Evolutionary conservation across 768 basidiomycete genomes (phyloP).

Genomic region (Podaxis carcinomalis): DNA sequence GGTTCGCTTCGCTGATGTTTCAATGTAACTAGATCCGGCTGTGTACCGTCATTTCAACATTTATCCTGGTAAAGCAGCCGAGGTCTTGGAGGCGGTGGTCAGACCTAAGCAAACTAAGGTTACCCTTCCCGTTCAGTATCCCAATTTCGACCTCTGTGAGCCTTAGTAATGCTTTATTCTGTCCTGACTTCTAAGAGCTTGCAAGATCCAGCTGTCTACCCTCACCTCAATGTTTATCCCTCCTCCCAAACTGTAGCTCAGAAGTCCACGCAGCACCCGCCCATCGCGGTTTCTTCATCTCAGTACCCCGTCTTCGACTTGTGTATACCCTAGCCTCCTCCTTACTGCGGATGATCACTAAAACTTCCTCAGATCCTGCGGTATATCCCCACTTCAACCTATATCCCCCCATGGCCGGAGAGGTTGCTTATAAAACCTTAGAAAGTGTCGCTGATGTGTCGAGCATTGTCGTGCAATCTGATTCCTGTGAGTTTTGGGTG

Average conservation of each 20-base stretch:
- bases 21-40: conserved; percentile 30
- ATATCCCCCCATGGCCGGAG: conserved; percentile 12
- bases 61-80: conserved; percentile 15
- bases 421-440: neutral
- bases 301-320: conserved; percentile 33
- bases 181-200: neutral
- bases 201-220: conserved; percentile 35
- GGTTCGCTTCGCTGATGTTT: neutral
- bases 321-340: conserved; percentile 19
- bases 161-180: neutral
- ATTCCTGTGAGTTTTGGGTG: neutral
- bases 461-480: neutral
- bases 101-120: neutral
- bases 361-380: conserved; percentile 28
- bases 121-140: conserved; percentile 20
- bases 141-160: conserved; percentile 33
- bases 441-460: neutral
- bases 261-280: conserved; percentile 19
- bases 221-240: conserved; percentile 20
- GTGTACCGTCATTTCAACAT: conserved; percentile 23
- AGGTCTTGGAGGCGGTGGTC: neutral
- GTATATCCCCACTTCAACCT: conserved; percentile 22
- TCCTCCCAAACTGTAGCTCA: neutral
- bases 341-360: neutral
- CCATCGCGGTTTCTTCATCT: neutral